Evolutionary conservation across 129 eudicot species (phyloP).

Genomic region (Escallonia rubra): DNA sequence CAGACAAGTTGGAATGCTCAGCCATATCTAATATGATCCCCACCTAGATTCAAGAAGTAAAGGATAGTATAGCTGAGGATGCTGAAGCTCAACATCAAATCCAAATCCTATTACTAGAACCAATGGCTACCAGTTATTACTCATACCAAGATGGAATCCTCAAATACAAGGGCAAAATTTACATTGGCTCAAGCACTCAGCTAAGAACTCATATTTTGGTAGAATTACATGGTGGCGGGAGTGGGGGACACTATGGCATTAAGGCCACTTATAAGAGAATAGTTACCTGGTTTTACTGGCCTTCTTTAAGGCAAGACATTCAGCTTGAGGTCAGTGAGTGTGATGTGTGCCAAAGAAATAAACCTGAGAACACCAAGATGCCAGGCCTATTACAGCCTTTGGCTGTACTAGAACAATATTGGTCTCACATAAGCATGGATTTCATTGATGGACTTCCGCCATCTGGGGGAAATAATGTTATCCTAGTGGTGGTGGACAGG

Average conservation of each 20-base stretch:
- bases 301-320: background rate
- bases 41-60: too few relatives aligned
- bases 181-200: too few relatives aligned
- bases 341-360: background rate
- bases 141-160: too few relatives aligned
- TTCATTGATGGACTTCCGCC: background rate
- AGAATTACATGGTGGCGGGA: too few relatives aligned
- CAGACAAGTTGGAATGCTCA: too few relatives aligned
- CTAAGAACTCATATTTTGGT: too few relatives aligned
- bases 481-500: background rate
- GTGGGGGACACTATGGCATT: background rate
- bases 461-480: background rate
- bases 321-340: background rate
- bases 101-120: too few relatives aligned
- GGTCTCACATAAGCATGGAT: background rate
- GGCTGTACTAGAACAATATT: background rate
- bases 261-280: background rate
- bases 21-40: too few relatives aligned
- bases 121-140: too few relatives aligned
- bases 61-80: too few relatives aligned
- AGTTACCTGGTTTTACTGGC: background rate
- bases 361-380: background rate
- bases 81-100: too few relatives aligned
- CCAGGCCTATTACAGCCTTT: background rate
- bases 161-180: too few relatives aligned